Evolutionary conservation across 1,139 yeast genomes (phyloP).

Genomic region (Yamadazyma siamensis): DNA sequence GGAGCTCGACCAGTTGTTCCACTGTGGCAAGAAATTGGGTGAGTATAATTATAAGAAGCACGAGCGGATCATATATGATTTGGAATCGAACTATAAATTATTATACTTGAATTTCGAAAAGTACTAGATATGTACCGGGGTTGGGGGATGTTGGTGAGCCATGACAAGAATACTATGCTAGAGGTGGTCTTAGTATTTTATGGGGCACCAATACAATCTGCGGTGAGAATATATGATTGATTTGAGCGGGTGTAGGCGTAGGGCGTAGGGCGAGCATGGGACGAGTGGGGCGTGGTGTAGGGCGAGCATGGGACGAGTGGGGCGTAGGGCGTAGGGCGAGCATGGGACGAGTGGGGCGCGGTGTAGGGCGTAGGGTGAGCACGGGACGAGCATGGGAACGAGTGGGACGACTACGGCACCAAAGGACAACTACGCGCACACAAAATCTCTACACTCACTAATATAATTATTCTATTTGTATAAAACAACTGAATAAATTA

Average conservation of each 20-base stretch:
- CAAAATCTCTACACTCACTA: no score
- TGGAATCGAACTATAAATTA: constrained; percentile 46
- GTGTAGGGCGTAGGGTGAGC: no score
- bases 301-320: no score
- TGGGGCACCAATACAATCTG: constrained; percentile 13
- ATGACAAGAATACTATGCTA: constrained; percentile 11
- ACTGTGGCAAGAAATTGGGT: constrained; percentile 27
- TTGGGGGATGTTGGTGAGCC: constrained; percentile 16
- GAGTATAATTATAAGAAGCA: constrained; percentile 57
- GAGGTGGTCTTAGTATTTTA: constrained; percentile 16
- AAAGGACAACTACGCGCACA: no score
- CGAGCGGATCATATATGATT: constrained; percentile 71
- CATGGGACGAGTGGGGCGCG: no score
- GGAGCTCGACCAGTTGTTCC: constrained; percentile 22
- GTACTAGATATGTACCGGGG: constrained; percentile 5
- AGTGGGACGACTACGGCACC: no score
- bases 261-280: no score
- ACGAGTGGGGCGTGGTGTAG: no score
- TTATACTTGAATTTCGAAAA: constrained; percentile 47
- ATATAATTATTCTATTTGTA: constrained; percentile 11
- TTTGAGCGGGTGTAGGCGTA: no score
- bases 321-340: no score
- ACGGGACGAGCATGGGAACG: no score
- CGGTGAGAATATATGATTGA: no score
- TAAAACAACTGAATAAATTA: constrained; percentile 12